A percentile compares a stretch with the other conserved stretches of the same genome.
Conservation (phyloP, 805 yeast genomes). For the Lipomyces kockii region DNA sequence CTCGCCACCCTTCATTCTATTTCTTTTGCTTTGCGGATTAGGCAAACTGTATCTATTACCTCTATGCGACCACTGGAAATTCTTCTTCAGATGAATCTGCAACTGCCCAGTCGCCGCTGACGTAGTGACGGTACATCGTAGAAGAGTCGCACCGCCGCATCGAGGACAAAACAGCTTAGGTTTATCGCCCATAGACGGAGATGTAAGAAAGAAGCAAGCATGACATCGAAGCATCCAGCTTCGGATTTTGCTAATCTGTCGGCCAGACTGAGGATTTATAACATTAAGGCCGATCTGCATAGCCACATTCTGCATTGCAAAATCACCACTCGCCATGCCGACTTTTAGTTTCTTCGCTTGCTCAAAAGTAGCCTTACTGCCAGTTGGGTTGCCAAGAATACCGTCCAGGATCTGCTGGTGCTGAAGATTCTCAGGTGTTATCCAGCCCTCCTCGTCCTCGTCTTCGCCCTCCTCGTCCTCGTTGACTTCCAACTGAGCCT, state of each 20-base stretch:
- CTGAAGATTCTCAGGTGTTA: slow-evolving; percentile 80
- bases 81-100: slow-evolving; percentile 84
- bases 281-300: slow-evolving; percentile 87
- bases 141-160: slow-evolving; percentile 91
- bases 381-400: slow-evolving; percentile 25
- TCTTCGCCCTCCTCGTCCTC: slow-evolving; percentile 58
- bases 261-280: slow-evolving; percentile 82
- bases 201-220: slow-evolving; percentile 87
- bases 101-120: slow-evolving; percentile 66
- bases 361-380: slow-evolving; percentile 50
- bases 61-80: slow-evolving; percentile 90
- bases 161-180: slow-evolving; percentile 89
- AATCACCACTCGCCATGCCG: slow-evolving; percentile 93
- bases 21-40: slow-evolving; percentile 82
- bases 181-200: slow-evolving; percentile 69
- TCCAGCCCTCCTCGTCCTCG: slow-evolving; percentile 89
- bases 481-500: slow-evolving; percentile 13
- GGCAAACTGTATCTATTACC: slow-evolving; percentile 84
- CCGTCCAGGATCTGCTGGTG: slow-evolving; percentile 68
- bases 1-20: slow-evolving; percentile 68
- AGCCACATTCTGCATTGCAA: slow-evolving; percentile 95
- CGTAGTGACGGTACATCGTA: slow-evolving; percentile 79
- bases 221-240: slow-evolving; percentile 96
- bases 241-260: slow-evolving; percentile 80
- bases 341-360: slow-evolving; percentile 59